A percentile compares a stretch with the other conserved stretches of the same genome.
Conservation (phyloP, 176 grass and related monocot species). For the Tillandsia leiboldiana region DNA sequence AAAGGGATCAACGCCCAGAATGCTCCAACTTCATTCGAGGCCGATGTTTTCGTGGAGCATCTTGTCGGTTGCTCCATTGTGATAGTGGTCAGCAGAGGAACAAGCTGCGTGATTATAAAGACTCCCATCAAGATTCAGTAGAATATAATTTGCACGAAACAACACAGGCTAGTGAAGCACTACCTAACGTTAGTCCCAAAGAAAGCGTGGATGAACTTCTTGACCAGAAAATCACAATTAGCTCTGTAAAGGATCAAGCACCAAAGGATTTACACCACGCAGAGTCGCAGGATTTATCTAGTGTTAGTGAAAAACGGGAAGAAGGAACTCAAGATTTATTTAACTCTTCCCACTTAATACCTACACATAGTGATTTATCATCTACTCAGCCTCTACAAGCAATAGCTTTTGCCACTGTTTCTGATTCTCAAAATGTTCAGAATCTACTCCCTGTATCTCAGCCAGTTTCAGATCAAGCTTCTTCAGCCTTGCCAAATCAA, state of each 20-base stretch:
- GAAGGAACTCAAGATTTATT: slow-evolving; percentile 1
- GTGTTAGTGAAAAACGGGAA: slow-evolving; percentile 2
- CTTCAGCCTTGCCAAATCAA: neutral
- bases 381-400: slow-evolving; percentile 11
- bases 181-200: neutral
- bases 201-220: slow-evolving; percentile 7
- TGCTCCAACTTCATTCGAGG: slow-evolving; percentile 24
- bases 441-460: neutral
- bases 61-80: slow-evolving; percentile 27
- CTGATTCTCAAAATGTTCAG: slow-evolving; percentile 25
- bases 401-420: slow-evolving; percentile 14
- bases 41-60: slow-evolving; percentile 19
- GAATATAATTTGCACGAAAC: slow-evolving; percentile 4
- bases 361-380: slow-evolving; percentile 1
- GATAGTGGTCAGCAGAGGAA: slow-evolving; percentile 3
- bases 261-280: neutral
- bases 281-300: slow-evolving; percentile 20
- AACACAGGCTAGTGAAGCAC: neutral
- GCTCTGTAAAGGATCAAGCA: neutral
- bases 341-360: neutral
- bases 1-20: slow-evolving; percentile 1
- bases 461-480: slow-evolving; percentile 8
- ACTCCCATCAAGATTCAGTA: neutral
- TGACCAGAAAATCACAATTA: neutral
- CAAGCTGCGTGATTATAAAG: slow-evolving; percentile 2